Base-by-base conservation (phyloP, 2,329 filamentous ascomycete genomes). In the Phyllosticta citriasiana region DNA sequence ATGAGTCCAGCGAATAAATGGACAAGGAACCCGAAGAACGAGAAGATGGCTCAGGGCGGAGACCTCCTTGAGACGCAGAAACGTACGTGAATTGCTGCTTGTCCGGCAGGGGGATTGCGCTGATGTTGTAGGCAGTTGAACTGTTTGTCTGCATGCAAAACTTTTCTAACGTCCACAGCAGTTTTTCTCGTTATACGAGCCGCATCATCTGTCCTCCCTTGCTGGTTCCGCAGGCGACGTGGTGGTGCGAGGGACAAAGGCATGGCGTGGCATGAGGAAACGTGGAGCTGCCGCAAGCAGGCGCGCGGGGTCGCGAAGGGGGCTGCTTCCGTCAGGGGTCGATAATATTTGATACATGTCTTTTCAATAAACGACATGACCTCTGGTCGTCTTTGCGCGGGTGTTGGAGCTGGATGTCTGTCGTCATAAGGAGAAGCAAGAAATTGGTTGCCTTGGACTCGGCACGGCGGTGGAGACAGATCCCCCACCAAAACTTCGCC, bases 401-500 rank as follows among this genome's bases (percentile, higher is more conserved):
- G 12, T 40, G 52, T 12, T 9, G 22, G 51, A 2, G 24, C 27
- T 54, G 19, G 50, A 53, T 47, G 57, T 33, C 22, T n/a, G 16
- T 6, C 27, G 24, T 26, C 19, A 27, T n/a, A 27, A 16, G 33
- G 55, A 35, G 55, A 26, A 24, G 19, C 52, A 35, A 4, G 52
- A 24, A 30, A 30, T 47, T 50, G 53, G n/a, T 19, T 25, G 35
- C 33, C 52, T 24, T 33, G 33, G 50, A 53, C 6, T 24, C 52
- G 24, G 8, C 35, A 55, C 24, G 33, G 6, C 30, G 22, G 50
- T n/a, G 14, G 55, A 30, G 55, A 22, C 47, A 55, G 57, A 60
- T 60, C 58, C 53, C 53, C 58, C 58, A 51, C 58, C 47, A 60
- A 60, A 60, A 60, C 51, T 52, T 60, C 53, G 27, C 25, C 58